Evolutionary conservation across 2,329 filamentous ascomycete genomes (phyloP), one percentile per base, ranked within the genome.

Genomic region (Thielaviopsis musarum): DNA sequence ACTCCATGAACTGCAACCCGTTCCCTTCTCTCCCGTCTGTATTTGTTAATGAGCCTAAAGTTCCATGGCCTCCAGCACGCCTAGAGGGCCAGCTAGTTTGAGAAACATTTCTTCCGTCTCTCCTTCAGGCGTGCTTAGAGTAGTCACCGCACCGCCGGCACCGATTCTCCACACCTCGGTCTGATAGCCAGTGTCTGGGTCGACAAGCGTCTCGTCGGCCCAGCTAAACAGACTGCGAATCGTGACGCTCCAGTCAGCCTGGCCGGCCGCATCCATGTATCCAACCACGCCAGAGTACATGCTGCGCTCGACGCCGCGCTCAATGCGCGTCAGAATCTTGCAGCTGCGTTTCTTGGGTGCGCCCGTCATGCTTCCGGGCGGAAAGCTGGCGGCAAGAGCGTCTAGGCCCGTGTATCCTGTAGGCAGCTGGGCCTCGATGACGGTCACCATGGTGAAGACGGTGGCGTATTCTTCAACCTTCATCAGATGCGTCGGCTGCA

Each of bases 311-410:
- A 74, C 69, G 19, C 71, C 72, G 45, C 54, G 65, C 70, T 95
- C 91, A 51, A 95, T 77, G 3, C 76, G 72, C 61, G 78, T 76
- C 21, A 97, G 74, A 54, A 96, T 79, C 73, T 95, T 85, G 69
- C 91, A 96, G 64, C 87, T 91, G 54, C 91, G 80, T 71, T 91
- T 91, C 75, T 97, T 97, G 0, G 91, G 93, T 0, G 91, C 91
- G 6, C 93, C 93, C 1, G 91, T 97, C 93, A 97, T 97, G 66
- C 87, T 91, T 0, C 93, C 91, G 0, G 93, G 90, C 0, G 93
- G 91, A 0, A 97, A 76, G 54, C 84, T 87, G 6, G 83, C 78
- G 0, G 85, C 81, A 0, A 97, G 79, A 3, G 91, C 85, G 61
- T 91, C 85, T 41, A 93, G 74, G 1, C 87, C 88, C 0, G 82